Conservation (phyloP, 169 alveolate species). For the Cryptosporidium meleagridis region DNA sequence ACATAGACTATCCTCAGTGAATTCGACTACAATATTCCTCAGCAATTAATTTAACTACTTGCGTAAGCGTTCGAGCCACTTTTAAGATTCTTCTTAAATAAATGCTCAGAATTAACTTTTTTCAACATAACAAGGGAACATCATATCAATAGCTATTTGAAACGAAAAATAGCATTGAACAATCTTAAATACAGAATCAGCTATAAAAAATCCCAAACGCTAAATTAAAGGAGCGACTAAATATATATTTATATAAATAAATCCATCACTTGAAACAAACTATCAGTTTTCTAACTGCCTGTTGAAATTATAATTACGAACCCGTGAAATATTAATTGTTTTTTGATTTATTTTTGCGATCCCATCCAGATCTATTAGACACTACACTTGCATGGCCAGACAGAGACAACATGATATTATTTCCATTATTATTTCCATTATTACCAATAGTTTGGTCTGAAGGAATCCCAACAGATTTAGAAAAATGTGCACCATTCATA, state of each 20-base stretch:
- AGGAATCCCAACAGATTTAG: not conserved
- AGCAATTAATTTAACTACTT: not conserved
- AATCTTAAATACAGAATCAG: conserved; percentile 1
- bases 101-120: not conserved
- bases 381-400: conserved; percentile 5
- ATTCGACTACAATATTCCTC: not conserved
- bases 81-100: not conserved
- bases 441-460: not conserved
- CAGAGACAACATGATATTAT: not conserved
- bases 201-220: not conserved
- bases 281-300: not conserved
- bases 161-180: not conserved
- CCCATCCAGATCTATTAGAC: conserved; percentile 19
- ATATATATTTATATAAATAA: not conserved
- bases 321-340: not conserved
- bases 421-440: not conserved
- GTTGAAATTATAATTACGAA: not conserved
- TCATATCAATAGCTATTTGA: not conserved
- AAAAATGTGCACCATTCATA: not conserved
- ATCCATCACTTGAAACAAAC: not conserved
- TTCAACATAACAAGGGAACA: not conserved
- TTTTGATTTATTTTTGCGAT: conserved; percentile 19
- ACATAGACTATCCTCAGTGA: not conserved
- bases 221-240: not conserved
- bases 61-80: not conserved